Evolutionary conservation across 2,329 filamentous ascomycete species (phyloP).

Genomic region (Colletotrichum godetiae): DNA sequence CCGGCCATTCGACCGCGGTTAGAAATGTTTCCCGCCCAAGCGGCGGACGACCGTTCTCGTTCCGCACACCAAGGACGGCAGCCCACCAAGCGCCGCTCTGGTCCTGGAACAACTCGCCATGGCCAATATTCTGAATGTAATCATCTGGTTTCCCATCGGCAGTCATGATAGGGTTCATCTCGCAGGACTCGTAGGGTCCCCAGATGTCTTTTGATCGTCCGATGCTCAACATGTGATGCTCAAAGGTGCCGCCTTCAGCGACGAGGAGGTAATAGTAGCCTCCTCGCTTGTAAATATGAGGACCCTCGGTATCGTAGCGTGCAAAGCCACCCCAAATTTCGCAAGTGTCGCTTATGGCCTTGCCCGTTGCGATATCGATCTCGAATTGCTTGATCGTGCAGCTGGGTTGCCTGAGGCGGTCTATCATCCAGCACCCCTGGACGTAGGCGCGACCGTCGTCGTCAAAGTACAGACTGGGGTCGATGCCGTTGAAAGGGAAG

Average conservation of each 20-base stretch:
- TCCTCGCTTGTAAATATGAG: slow-evolving; percentile 50
- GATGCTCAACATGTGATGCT: slow-evolving; percentile 40
- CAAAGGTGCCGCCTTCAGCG: slow-evolving; percentile 51
- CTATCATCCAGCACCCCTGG: slow-evolving; percentile 37
- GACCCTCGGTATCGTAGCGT: slow-evolving; percentile 43
- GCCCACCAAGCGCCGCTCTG: slow-evolving; percentile 51
- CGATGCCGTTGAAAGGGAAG: slow-evolving; percentile 55
- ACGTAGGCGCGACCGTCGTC: slow-evolving; percentile 49
- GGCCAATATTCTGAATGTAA: slow-evolving; percentile 65
- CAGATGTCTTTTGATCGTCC: slow-evolving; percentile 39
- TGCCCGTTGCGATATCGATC: slow-evolving; percentile 38
- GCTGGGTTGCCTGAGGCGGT: slow-evolving; percentile 3
- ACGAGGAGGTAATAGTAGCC: slow-evolving; percentile 54
- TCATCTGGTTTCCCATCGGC: slow-evolving; percentile 52
- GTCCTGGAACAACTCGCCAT: slow-evolving; percentile 68
- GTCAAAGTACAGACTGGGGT: slow-evolving; percentile 60
- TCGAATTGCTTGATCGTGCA: slow-evolving; percentile 37
- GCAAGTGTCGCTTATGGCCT: slow-evolving; percentile 36
- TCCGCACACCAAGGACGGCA: slow-evolving; percentile 2
- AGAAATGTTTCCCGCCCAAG: slow-evolving; percentile 22
- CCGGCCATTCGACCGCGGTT: slow-evolving; percentile 15
- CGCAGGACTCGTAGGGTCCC: slow-evolving; percentile 42
- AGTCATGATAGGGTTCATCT: slow-evolving; percentile 57
- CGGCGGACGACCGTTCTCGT: background rate
- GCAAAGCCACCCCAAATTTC: slow-evolving; percentile 37